Percentiles rank a stretch among this genome's conserved stretches.
Evolutionary conservation across 495 filamentous ascomycete genomes (phyloP).

Genomic region (Penicillium silybi): DNA sequence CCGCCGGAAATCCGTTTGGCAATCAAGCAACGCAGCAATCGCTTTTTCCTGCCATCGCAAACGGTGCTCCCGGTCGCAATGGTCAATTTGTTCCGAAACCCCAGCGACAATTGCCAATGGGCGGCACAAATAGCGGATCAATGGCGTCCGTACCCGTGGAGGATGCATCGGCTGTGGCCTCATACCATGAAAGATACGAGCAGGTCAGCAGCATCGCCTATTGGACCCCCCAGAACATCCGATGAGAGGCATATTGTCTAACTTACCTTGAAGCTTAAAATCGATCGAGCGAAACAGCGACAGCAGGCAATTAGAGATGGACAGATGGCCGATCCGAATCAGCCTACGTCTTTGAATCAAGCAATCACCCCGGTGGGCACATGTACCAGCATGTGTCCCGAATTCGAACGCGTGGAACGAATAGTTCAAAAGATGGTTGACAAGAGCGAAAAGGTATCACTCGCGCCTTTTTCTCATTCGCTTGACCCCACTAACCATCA

Average conservation of each 20-base stretch:
- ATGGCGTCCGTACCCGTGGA: slow-evolving; percentile 16
- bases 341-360: slow-evolving; percentile 71
- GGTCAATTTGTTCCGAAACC: slow-evolving; percentile 12
- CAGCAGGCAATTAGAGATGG: slow-evolving; percentile 66
- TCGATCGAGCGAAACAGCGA: slow-evolving; percentile 65
- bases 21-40: slow-evolving; percentile 13
- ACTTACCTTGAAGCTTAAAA: slow-evolving; percentile 48
- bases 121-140: slow-evolving; percentile 3
- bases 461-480: not conserved
- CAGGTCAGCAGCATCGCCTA: slow-evolving; percentile 26
- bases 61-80: slow-evolving; percentile 3
- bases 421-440: slow-evolving; percentile 67
- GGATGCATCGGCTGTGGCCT: slow-evolving; percentile 20
- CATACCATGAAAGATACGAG: slow-evolving; percentile 42
- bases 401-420: slow-evolving; percentile 77
- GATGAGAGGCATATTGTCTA: slow-evolving; percentile 8
- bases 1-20: slow-evolving; percentile 16
- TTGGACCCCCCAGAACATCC: not conserved
- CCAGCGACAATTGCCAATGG: not conserved
- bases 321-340: slow-evolving; percentile 85
- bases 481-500: slow-evolving; percentile 6
- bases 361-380: slow-evolving; percentile 86
- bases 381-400: slow-evolving; percentile 91
- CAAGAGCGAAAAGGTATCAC: slow-evolving; percentile 53
- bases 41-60: slow-evolving; percentile 18